Base-by-base conservation (phyloP, 129 eudicot species). In the Flaveria trinervia region DNA sequence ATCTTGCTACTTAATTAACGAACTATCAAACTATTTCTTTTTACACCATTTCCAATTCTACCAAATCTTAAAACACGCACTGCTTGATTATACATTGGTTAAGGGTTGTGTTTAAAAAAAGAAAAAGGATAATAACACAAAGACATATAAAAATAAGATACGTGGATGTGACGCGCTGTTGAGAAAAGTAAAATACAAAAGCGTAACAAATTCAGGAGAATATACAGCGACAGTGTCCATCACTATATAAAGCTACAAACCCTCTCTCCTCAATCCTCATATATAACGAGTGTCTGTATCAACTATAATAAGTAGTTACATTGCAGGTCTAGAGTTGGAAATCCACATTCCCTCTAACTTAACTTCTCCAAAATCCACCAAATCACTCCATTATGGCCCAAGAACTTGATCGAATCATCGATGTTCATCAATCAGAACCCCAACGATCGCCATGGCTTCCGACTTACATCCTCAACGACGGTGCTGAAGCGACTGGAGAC, bases 311-410 rank as follows among this genome's bases (percentile, higher is more conserved):
- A 82, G 85, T 86, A 86, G 91, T 78, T 88, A 48, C 80, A 71
- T 84, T 90, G 89, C 92, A 82, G 93, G 93, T 90, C 84, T 70
- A 62, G 82, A 89, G 92, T 87, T 84, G 96, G 95, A 83, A 83
- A 81, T 85, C 75, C 75, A 68, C 80, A 78, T 80, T 48, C 68
- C 66, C 65, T 71, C 77, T 77, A 45, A 57, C 78, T 78, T 78
- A 45, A 57, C 78, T 78, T 78, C 62, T 46, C 61, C 66, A 61
- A 9, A 36, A 59, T 80, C 48, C 48, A 52, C 39, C 80, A 76
- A 75, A 49, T 69, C 81, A 22, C 3, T 22, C 43, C 12, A 65
- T 43, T 75, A 83, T 81, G 88, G 84, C 76, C 36, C 75, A 70
- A 67, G 69, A 81, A 57, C 15, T 6, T 9, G 10, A 46, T 12